Base-by-base conservation (phyloP, 2,329 filamentous ascomycete species). In the Diaporthe citri region DNA sequence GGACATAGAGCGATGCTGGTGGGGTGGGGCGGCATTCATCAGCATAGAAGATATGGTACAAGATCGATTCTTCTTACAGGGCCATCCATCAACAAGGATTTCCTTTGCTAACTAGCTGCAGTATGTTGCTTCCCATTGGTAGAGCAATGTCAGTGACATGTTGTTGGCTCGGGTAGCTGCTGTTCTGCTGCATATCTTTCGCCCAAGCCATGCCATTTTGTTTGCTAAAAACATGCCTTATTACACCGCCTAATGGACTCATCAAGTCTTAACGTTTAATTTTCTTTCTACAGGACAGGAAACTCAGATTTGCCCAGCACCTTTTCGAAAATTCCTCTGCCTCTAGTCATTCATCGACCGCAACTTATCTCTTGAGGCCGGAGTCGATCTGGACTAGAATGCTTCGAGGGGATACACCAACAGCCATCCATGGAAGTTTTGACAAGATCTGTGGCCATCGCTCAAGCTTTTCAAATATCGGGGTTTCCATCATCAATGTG, bases 81-180 rank as follows among this genome's bases (percentile, higher is more conserved):
- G 4, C 56, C 36, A 43, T 28, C n/a, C 36, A 43, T 41, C 10
- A 15, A 25, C 12, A 17, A 17, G 34, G 7, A 9, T 10, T 20
- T 7, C 3, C 2, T 28, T 8, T 25, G 34, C 34, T 17, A 7
- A 12, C 15, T 34, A 41, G 34, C 7, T 41, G 36, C 57, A 28
- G n/a, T 28, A 25, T 20, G 7, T 5, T 2, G 7, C 10, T 2
- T 13, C 7, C 10, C 36, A 60, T 25, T 20, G 6, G n/a, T 7
- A 41, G 17, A 17, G 6, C 25, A 43, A 20, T 15, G 3, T 25
- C 9, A 20, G n/a, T 28, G 59, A 43, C n/a, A 12, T 28, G 36
- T 22, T 62, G 39, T 28, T 62, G 59, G 39, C 59, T 62, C 59
- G 59, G 59, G 59, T 62, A 62, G n/a, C 59, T 62, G 39, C 39